Evolutionary conservation across 805 yeast species (phyloP).

Genomic region (Zygotorulaspora sp.): DNA sequence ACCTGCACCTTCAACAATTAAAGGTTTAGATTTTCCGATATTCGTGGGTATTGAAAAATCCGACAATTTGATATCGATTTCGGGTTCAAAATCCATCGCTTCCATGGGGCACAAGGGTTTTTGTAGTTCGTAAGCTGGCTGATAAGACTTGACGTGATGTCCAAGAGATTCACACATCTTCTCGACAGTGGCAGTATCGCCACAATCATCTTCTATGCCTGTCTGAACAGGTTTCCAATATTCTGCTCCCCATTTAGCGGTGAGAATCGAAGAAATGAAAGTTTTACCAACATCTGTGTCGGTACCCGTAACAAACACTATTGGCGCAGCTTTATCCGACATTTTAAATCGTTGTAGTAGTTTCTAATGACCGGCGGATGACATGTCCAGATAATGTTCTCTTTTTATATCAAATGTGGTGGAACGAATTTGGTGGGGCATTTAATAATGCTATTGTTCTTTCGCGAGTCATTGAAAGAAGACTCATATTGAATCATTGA

Average conservation of each 20-base stretch:
- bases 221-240: conserved; percentile 36
- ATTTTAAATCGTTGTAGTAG: too few relatives aligned
- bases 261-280: conserved; percentile 27
- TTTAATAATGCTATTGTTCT: too few relatives aligned
- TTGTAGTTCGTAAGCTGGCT: conserved; percentile 20
- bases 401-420: too few relatives aligned
- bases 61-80: conserved; percentile 14
- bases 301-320: conserved; percentile 33
- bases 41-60: conserved; percentile 21
- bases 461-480: not conserved
- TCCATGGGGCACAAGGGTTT: conserved; percentile 32
- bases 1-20: conserved; percentile 34
- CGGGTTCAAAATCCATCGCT: conserved; percentile 25
- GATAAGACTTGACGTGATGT: conserved; percentile 12
- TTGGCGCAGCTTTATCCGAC: conserved; percentile 13
- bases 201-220: conserved; percentile 28
- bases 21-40: conserved; percentile 9
- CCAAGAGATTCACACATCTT: conserved; percentile 1
- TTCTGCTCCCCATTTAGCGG: conserved; percentile 26
- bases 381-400: too few relatives aligned
- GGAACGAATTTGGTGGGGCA: too few relatives aligned
- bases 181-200: conserved; percentile 24
- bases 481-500: not conserved
- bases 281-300: conserved; percentile 36
- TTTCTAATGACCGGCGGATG: too few relatives aligned